These are phyloP conservation scores for Byssochlamys sp. DNA, from an alignment of 2,329 filamentous ascomycete genomes.

Conservation along the genomic window DNA sequence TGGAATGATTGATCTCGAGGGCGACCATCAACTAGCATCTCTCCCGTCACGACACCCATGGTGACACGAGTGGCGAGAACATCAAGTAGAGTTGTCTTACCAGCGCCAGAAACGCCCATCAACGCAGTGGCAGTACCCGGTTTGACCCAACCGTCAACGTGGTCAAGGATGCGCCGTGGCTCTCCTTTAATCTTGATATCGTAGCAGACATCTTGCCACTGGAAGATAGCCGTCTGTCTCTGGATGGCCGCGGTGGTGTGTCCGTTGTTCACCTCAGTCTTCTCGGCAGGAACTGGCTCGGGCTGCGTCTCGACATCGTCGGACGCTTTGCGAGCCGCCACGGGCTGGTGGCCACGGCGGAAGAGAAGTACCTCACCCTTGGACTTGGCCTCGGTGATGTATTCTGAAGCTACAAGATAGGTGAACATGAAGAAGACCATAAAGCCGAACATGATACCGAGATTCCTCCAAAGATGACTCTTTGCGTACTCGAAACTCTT, in stretches of 20 bases:
- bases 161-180: conserved; percentile 62
- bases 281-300: conserved; percentile 10
- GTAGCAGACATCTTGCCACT: conserved; percentile 75
- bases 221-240: conserved; percentile 64
- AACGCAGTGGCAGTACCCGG: conserved; percentile 79
- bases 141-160: conserved; percentile 87
- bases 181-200: conserved; percentile 69
- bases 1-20: conserved; percentile 48
- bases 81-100: conserved; percentile 82
- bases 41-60: conserved; percentile 76
- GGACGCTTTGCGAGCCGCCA: conserved; percentile 4
- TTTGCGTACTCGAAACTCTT: conserved; percentile 48
- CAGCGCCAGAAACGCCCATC: conserved; percentile 82
- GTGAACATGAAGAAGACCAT: conserved; percentile 49
- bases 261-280: conserved; percentile 1
- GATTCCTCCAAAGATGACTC: conserved; percentile 56
- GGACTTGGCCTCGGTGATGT: conserved; percentile 53
- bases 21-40: conserved; percentile 68
- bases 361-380: conserved; percentile 68
- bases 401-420: conserved; percentile 44
- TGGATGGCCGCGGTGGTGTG: conserved; percentile 32
- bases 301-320: conserved; percentile 10
- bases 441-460: conserved; percentile 58
- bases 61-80: conserved; percentile 72
- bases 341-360: conserved; percentile 27